Conservation (phyloP, 2,329 filamentous ascomycete genomes). For the Botrytis fragariae region DNA sequence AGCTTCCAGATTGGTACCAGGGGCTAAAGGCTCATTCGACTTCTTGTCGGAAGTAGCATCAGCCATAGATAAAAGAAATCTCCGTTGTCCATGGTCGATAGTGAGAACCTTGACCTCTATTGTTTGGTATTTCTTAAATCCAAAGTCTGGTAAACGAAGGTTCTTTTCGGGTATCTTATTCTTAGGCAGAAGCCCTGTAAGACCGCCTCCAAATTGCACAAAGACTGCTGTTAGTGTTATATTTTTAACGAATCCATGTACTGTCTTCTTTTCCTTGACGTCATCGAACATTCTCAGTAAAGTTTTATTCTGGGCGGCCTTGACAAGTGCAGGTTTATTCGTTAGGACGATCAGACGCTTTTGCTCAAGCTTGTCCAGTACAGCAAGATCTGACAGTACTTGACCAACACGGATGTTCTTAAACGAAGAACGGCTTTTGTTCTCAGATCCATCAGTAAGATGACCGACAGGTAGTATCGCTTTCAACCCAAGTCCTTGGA, state of each 20-base stretch:
- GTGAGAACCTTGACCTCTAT: slow-evolving; percentile 70
- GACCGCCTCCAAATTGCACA: slow-evolving; percentile 77
- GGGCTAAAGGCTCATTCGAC: slow-evolving; percentile 33
- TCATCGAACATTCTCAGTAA: slow-evolving; percentile 72
- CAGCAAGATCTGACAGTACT: slow-evolving; percentile 74
- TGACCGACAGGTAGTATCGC: slow-evolving; percentile 76
- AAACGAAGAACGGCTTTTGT: slow-evolving; percentile 73
- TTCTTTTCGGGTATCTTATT: slow-evolving; percentile 71
- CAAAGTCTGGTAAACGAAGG: slow-evolving; percentile 69
- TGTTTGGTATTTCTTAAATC: slow-evolving; percentile 73
- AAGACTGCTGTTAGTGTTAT: slow-evolving; percentile 80
- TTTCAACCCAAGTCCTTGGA: slow-evolving; percentile 71
- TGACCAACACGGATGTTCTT: slow-evolving; percentile 84
- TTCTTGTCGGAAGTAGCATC: slow-evolving; percentile 49
- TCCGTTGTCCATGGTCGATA: slow-evolving; percentile 65
- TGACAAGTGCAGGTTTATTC: slow-evolving; percentile 78
- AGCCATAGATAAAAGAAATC: slow-evolving; percentile 64
- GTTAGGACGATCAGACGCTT: slow-evolving; percentile 74
- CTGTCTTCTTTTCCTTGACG: slow-evolving; percentile 63
- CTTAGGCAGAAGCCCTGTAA: slow-evolving; percentile 79
- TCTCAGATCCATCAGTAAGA: slow-evolving; percentile 76
- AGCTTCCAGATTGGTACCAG: slow-evolving; percentile 43
- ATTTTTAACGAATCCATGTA: slow-evolving; percentile 81
- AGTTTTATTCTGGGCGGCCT: slow-evolving; percentile 68
- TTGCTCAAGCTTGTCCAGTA: slow-evolving; percentile 80